Conservation (phyloP, 805 yeast genomes). For the Saccharomycopsis synnaedendra region DNA sequence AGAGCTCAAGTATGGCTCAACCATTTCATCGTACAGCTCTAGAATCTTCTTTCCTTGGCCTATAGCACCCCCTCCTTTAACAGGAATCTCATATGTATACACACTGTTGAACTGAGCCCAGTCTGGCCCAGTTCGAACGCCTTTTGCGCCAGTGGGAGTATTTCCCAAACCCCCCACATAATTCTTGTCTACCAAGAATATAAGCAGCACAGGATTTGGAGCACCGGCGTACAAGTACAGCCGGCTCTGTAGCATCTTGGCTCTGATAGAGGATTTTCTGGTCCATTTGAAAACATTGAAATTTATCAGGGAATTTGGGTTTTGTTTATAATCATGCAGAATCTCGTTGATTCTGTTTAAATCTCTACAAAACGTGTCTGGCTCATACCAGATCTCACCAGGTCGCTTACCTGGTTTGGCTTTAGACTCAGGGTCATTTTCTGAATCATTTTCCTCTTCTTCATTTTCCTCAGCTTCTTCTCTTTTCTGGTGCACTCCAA, state of each 20-base stretch:
- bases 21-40: slow-evolving; percentile 10
- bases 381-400: background rate
- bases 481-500: slow-evolving; percentile 6
- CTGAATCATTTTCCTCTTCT: slow-evolving; percentile 1
- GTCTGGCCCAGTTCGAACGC: too few species aligned
- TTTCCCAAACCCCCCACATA: background rate
- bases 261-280: slow-evolving; percentile 23
- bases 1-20: slow-evolving; percentile 6
- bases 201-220: slow-evolving; percentile 27
- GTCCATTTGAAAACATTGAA: slow-evolving; percentile 29
- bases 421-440: background rate
- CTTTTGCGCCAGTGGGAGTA: background rate
- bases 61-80: slow-evolving; percentile 12
- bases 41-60: slow-evolving; percentile 12
- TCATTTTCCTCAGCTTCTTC: background rate
- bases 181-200: slow-evolving; percentile 15
- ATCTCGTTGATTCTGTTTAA: slow-evolving; percentile 2
- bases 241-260: slow-evolving; percentile 25
- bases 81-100: slow-evolving; percentile 11
- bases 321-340: slow-evolving; percentile 16
- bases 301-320: slow-evolving; percentile 21
- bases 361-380: slow-evolving; percentile 10
- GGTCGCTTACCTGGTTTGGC: background rate
- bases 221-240: slow-evolving; percentile 32
- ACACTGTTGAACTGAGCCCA: slow-evolving; percentile 3